A percentile compares a stretch with the other conserved stretches of the same genome.
These are phyloP conservation scores for Spathaspora sp. DNA, from an alignment of 805 yeast genomes.

Conservation along the genomic window DNA sequence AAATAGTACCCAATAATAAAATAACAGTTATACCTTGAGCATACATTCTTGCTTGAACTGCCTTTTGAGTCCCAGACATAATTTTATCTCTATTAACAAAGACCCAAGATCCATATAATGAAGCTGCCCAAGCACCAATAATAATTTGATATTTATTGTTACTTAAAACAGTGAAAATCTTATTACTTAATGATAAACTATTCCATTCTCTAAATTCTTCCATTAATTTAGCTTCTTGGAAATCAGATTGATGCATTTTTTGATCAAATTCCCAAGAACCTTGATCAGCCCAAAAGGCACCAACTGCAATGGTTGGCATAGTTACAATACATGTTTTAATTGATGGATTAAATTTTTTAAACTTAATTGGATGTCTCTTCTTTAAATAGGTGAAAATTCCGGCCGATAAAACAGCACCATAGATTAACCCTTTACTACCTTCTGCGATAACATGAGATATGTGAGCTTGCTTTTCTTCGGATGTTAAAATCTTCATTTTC, in stretches of 20 bases:
- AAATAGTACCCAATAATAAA: slow-evolving; percentile 65
- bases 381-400: slow-evolving; percentile 32
- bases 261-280: slow-evolving; percentile 43
- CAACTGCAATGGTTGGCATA: slow-evolving; percentile 36
- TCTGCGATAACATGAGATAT: slow-evolving; percentile 29
- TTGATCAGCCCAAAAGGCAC: slow-evolving; percentile 42
- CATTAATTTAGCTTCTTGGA: slow-evolving; percentile 23
- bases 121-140: slow-evolving; percentile 36
- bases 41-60: slow-evolving; percentile 87
- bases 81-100: slow-evolving; percentile 68
- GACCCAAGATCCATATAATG: slow-evolving; percentile 66
- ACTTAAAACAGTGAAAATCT: slow-evolving; percentile 23
- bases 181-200: slow-evolving; percentile 24
- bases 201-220: slow-evolving; percentile 37
- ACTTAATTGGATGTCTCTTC: slow-evolving; percentile 29
- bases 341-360: slow-evolving; percentile 32
- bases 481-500: slow-evolving; percentile 34
- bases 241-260: slow-evolving; percentile 29
- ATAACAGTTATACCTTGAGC: slow-evolving; percentile 81
- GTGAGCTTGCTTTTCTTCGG: slow-evolving; percentile 40
- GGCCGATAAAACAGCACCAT: slow-evolving; percentile 28
- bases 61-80: slow-evolving; percentile 74
- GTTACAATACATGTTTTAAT: slow-evolving; percentile 35
- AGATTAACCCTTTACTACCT: slow-evolving; percentile 36
- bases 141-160: slow-evolving; percentile 35